Evolutionary conservation across 179 eudicot genomes (phyloP), one percentile per base, ranked within the genome.

Genomic region (Beta macrorhiza): DNA sequence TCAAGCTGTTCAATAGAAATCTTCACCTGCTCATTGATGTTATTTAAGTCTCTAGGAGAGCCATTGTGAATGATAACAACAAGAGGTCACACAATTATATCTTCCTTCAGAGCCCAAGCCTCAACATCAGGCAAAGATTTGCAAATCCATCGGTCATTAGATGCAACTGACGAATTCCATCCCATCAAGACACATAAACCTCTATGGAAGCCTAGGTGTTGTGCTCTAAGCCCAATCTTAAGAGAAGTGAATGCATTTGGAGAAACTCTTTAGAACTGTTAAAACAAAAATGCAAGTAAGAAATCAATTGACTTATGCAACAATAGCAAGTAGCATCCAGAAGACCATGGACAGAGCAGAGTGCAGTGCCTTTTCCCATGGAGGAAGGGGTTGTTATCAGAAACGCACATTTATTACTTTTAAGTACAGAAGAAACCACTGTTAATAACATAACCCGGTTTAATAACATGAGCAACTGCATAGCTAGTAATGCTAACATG

Each of bases 121-220:
- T 79, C 79, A 13, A 58, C 69, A 76, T 72, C 88, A 83, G 85
- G 85, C 75, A 85, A 77, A 77, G 83, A 45, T 67, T 55, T 63
- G 52, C 77, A 80, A 56, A 80, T 37, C 88, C 85, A 82, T 7
- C 78, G 81, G 59, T 77, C 82, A 83, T 85, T 77, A 49, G 88
- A 63, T 57, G 72, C 12, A n/a, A 20, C 42, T 29, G 77, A 51
- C 29, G 47, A 69, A 72, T 85, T 77, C 88, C 88, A 85, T 51
- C 88, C 88, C 88, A 85, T 85, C 19, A 85, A 77, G 67, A 82
- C 83, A 77, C 88, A 85, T 76, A 85, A 59, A 74, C 85, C 88
- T 80, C 68, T 81, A 56, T 85, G 88, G 76, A 85, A 77, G 10
- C 88, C 88, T 57, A 85, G 62, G 20, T 85, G 85, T 59, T 49